These are phyloP conservation scores for Phytophthora capsici DNA, from an alignment of 352 stramenopile genomes.

Conservation along the genomic window DNA sequence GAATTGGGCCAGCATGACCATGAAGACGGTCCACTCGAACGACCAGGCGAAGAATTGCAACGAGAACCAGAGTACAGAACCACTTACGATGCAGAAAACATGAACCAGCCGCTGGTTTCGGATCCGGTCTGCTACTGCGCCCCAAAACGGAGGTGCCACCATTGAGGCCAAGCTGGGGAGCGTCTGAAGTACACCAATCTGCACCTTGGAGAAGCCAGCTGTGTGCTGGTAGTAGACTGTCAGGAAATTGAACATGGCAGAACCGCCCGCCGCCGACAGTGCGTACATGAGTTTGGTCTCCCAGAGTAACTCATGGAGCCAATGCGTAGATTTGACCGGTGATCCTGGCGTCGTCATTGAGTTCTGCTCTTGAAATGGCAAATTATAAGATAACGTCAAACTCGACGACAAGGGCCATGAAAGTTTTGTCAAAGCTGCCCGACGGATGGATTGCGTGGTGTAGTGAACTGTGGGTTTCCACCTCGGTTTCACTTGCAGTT, in stretches of 20 bases:
- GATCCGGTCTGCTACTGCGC: conserved; percentile 62
- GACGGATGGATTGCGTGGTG: conserved; percentile 15
- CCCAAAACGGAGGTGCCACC: conserved; percentile 70
- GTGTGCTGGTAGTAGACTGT: conserved; percentile 70
- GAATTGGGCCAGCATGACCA: conserved; percentile 64
- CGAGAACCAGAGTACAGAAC: conserved; percentile 52
- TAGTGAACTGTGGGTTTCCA: too few relatives aligned
- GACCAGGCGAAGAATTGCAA: conserved; percentile 51
- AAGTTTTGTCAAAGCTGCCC: too few relatives aligned
- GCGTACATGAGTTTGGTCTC: conserved; percentile 78
- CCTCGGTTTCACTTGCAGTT: too few relatives aligned
- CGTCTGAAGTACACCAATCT: conserved; percentile 74
- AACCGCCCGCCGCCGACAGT: conserved; percentile 52
- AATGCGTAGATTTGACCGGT: conserved; percentile 9
- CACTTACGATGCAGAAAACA: conserved; percentile 55
- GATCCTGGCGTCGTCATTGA: conserved; percentile 5
- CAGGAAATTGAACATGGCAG: conserved; percentile 73
- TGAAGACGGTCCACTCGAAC: conserved; percentile 47
- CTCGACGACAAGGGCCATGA: too few relatives aligned
- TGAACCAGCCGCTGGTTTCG: conserved; percentile 61
- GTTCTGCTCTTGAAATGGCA: background rate
- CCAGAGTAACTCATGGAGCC: conserved; percentile 33
- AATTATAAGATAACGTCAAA: conserved; percentile 12
- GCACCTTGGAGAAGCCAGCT: conserved; percentile 67
- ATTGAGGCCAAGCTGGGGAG: conserved; percentile 60